Evolutionary conservation across 2,329 filamentous ascomycete genomes (phyloP), one percentile per base, ranked within the genome.

Genomic region (Tolypocladium tundrense): DNA sequence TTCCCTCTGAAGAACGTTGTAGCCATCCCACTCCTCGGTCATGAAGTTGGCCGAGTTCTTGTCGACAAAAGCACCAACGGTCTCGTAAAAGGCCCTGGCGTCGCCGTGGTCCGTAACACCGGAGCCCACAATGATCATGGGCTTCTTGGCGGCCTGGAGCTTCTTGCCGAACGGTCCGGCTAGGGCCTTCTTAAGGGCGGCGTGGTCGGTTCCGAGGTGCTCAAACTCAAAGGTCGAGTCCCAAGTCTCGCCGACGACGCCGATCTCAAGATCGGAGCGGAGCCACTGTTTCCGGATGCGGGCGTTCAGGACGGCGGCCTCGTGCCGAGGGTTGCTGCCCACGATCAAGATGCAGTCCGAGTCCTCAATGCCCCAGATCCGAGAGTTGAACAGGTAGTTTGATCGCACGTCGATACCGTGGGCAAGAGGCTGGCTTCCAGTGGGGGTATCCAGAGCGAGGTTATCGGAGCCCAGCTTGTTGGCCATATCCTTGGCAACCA

Each of bases 201-300:
- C 84, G 60, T 88, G 82, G 72, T 93, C 89, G 55, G 81, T 78
- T 64, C 94, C 94, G 45, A 97, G 84, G 70, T 97, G 90, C 75
- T 96, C 87, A 68, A 93, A 96, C 67, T 96, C 92, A 69, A 97
- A 99, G 39, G 92, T 99, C 58, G 92, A 96, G 54, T 96, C 86
- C 73, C 93, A 99, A 43, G 86, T 77, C 77, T 97, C 89, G 63
- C 94, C 94, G 65, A 99, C 87, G 59, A 97, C 84, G 63, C 88
- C 94, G 67, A 99, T 85, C 73, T 97, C 88, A 31, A 99, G 85
- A 66, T 97, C 92, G 41, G 94, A 97, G 65, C 92, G 88, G 65
- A 99, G 80, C 89, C 93, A 99, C 74, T 97, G 92, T 81, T 99
- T 99, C 69, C 94, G 85, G 70, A 99, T 99, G 65, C 94, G 90